A percentile compares a stretch with the other conserved stretches of the same genome.
Conservation (phyloP, 2,329 filamentous ascomycete species). For the Parascedosporium putredinis region DNA sequence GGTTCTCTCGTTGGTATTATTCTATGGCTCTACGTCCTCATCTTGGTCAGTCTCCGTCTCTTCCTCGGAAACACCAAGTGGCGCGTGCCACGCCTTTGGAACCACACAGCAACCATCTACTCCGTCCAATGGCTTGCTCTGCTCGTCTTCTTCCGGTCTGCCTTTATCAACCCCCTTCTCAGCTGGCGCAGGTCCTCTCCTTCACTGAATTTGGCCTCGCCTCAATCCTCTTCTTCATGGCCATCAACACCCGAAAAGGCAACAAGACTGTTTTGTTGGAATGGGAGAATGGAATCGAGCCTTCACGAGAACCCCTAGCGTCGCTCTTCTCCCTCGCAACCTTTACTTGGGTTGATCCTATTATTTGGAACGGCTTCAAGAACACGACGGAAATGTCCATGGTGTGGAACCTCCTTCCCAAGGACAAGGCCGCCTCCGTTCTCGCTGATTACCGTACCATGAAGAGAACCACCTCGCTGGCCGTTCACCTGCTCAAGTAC, state of each 20-base stretch:
- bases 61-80: slow-evolving; percentile 54
- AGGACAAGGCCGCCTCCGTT: slow-evolving; percentile 76
- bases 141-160: slow-evolving; percentile 72
- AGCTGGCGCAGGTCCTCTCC: slow-evolving; percentile 50
- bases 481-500: slow-evolving; percentile 72
- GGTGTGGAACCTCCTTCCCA: slow-evolving; percentile 85
- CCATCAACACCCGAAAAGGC: slow-evolving; percentile 75
- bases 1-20: slow-evolving; percentile 57
- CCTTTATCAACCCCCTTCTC: slow-evolving; percentile 65
- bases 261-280: slow-evolving; percentile 83
- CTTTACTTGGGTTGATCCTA: slow-evolving; percentile 82
- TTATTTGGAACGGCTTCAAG: slow-evolving; percentile 83
- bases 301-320: slow-evolving; percentile 75
- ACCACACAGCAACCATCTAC: slow-evolving; percentile 83
- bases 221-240: slow-evolving; percentile 63
- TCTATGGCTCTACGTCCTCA: slow-evolving; percentile 72
- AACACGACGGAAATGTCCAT: slow-evolving; percentile 71
- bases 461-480: slow-evolving; percentile 69
- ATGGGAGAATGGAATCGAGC: slow-evolving; percentile 79
- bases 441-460: slow-evolving; percentile 75
- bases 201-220: slow-evolving; percentile 66
- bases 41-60: slow-evolving; percentile 63
- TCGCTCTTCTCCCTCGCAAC: slow-evolving; percentile 81
- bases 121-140: slow-evolving; percentile 69
- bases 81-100: slow-evolving; percentile 70